phyloP scores from a whole-genome alignment of 2,329 filamentous ascomycete genomes.

The Xylaria arbuscula region DNA sequence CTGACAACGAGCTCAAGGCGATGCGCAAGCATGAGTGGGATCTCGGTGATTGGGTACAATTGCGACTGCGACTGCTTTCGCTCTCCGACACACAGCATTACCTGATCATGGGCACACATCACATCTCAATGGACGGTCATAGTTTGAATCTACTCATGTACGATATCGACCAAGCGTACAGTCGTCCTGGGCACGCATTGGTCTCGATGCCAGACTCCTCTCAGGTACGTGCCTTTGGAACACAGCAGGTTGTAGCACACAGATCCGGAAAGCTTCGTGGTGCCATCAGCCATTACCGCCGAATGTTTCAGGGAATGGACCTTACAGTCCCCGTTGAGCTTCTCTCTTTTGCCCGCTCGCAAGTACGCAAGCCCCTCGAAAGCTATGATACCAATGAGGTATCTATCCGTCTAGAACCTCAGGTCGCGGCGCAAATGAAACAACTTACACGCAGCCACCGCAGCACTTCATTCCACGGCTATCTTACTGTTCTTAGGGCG shows the following conservation, averaged over 20 bases:
- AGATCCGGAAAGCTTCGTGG: background rate
- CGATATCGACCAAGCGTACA: background rate
- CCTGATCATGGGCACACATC: background rate
- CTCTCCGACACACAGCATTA: background rate
- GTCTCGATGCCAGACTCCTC: background rate
- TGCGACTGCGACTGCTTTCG: background rate
- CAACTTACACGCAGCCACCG: background rate
- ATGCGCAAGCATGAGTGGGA: background rate
- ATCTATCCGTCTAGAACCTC: background rate
- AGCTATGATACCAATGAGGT: background rate
- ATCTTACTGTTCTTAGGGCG: background rate
- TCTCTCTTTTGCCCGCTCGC: background rate
- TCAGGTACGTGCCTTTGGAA: background rate
- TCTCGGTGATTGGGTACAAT: background rate
- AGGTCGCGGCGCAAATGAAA: background rate
- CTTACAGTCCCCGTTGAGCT: background rate
- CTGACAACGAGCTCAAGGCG: background rate
- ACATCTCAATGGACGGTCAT: background rate
- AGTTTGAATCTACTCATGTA: background rate
- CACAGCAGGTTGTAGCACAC: background rate
- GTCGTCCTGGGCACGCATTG: background rate
- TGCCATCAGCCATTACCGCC: background rate
- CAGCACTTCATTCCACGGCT: background rate
- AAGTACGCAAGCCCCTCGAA: background rate
- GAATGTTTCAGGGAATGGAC: background rate